phyloP scores from a whole-genome alignment of 192 early-diverging fungal species.

The Radiomyces spectabilis region DNA sequence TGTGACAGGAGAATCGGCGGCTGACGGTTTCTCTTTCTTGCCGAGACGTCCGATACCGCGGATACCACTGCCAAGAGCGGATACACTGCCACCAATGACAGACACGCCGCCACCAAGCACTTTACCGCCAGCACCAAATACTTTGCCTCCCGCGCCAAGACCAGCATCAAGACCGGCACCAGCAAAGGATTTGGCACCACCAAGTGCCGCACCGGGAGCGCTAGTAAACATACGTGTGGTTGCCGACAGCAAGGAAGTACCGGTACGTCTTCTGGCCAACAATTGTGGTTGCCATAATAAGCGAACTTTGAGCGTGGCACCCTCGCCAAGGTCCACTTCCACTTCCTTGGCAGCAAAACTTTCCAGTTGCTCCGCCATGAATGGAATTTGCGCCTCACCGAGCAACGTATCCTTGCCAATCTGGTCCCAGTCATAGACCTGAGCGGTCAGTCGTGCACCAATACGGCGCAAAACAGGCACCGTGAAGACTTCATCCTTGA shows the following conservation, averaged over 20 bases:
- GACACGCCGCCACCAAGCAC: slow-evolving; percentile 17
- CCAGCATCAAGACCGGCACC: slow-evolving; percentile 54
- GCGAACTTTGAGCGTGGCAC: slow-evolving; percentile 26
- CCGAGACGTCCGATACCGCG: slow-evolving; percentile 13
- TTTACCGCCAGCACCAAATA: slow-evolving; percentile 26
- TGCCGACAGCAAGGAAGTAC: slow-evolving; percentile 17
- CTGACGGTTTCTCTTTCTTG: slow-evolving; percentile 26
- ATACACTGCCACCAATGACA: slow-evolving; percentile 30
- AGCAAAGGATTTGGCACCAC: slow-evolving; percentile 46
- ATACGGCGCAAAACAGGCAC: slow-evolving; percentile 48
- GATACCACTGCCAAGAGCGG: slow-evolving; percentile 15
- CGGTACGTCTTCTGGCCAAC: slow-evolving; percentile 24
- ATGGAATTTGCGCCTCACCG: slow-evolving; percentile 41
- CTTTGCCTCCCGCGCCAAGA: slow-evolving; percentile 35
- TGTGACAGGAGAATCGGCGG: not conserved
- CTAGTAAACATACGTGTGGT: slow-evolving; percentile 43
- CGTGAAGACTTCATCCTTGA: slow-evolving; percentile 56
- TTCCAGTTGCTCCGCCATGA: slow-evolving; percentile 26
- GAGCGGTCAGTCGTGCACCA: slow-evolving; percentile 47
- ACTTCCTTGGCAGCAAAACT: slow-evolving; percentile 19
- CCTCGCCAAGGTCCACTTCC: slow-evolving; percentile 1
- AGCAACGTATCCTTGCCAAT: slow-evolving; percentile 55
- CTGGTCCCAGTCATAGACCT: slow-evolving; percentile 78
- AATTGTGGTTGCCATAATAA: slow-evolving; percentile 53
- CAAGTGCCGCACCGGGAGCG: slow-evolving; percentile 45